These are phyloP conservation scores for Globisporangium perplexum DNA, from an alignment of 352 stramenopile species.

Conservation along the genomic window DNA sequence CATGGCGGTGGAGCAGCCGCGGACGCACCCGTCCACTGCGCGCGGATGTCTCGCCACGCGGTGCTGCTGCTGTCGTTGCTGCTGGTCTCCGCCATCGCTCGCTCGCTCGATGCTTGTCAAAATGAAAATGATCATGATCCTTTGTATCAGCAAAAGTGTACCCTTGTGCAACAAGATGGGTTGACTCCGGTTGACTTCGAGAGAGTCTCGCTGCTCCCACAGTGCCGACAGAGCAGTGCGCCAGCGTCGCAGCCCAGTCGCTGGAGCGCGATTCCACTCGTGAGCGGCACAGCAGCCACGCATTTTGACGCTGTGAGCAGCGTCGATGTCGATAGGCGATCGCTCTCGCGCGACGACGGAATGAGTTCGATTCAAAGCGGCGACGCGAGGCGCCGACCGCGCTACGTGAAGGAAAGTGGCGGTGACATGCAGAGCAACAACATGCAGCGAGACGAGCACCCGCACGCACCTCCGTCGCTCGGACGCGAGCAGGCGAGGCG, in stretches of 20 bases:
- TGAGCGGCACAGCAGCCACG: too few relatives aligned
- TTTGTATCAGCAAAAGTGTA: not conserved
- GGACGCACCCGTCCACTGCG: conserved; percentile 13
- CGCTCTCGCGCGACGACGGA: not conserved
- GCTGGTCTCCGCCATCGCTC: not conserved
- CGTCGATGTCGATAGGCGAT: too few relatives aligned
- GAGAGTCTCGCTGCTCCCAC: too few relatives aligned
- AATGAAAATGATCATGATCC: not conserved
- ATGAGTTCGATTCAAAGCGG: not conserved
- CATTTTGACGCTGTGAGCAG: too few relatives aligned
- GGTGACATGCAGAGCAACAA: not conserved
- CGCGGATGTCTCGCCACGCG: conserved; percentile 2
- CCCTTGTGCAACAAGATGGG: not conserved
- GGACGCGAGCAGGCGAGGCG: too few relatives aligned
- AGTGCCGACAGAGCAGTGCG: too few relatives aligned
- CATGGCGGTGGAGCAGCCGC: not conserved
- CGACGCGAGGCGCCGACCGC: too few relatives aligned
- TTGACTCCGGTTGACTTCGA: not conserved
- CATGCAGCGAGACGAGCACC: not conserved
- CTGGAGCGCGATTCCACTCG: too few relatives aligned
- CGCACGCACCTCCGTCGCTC: not conserved
- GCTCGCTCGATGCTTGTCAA: not conserved
- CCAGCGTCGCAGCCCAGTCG: too few relatives aligned
- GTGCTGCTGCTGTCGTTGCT: not conserved
- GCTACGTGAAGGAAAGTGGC: not conserved